Conservation (phyloP, 163 green algal species). For the Chlorella variabilis region DNA sequence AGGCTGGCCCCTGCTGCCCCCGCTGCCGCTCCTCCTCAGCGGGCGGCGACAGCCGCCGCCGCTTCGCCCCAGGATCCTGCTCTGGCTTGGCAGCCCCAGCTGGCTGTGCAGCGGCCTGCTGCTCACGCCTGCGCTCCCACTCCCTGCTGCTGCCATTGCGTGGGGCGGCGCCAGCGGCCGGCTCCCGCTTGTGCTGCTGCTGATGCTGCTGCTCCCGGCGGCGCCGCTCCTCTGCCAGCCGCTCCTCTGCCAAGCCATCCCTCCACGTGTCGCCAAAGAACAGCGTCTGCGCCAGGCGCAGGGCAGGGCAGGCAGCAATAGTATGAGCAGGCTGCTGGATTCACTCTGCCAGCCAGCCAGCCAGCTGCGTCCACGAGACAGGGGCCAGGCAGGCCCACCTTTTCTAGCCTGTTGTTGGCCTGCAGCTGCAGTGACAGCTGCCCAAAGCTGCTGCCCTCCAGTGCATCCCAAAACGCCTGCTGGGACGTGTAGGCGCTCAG, state of each 20-base stretch:
- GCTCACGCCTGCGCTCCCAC: neutral
- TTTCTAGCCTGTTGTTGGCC: neutral
- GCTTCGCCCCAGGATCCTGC: too few relatives aligned
- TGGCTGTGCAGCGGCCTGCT: too few relatives aligned
- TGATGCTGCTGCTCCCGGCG: neutral
- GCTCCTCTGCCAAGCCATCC: neutral
- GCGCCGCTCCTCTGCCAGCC: too few relatives aligned
- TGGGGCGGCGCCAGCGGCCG: neutral
- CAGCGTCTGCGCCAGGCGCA: neutral
- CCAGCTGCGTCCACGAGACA: too few relatives aligned
- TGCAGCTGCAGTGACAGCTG: conserved; percentile 3
- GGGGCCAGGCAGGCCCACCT: neutral
- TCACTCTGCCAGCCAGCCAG: too few relatives aligned
- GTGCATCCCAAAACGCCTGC: neutral
- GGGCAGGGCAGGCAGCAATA: neutral
- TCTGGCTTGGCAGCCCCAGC: too few relatives aligned
- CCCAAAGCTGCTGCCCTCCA: neutral
- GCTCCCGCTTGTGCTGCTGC: neutral
- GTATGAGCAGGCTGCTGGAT: neutral
- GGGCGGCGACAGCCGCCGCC: too few relatives aligned
- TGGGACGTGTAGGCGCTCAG: conserved; percentile 1
- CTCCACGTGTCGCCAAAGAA: conserved; percentile 16
- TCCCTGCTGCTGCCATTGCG: neutral
- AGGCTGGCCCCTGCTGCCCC: too few relatives aligned
- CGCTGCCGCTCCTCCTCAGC: too few relatives aligned